Evolutionary conservation across 345 rosid genomes (phyloP), one percentile per base, ranked within the genome.

Genomic region (Brassica incana): DNA sequence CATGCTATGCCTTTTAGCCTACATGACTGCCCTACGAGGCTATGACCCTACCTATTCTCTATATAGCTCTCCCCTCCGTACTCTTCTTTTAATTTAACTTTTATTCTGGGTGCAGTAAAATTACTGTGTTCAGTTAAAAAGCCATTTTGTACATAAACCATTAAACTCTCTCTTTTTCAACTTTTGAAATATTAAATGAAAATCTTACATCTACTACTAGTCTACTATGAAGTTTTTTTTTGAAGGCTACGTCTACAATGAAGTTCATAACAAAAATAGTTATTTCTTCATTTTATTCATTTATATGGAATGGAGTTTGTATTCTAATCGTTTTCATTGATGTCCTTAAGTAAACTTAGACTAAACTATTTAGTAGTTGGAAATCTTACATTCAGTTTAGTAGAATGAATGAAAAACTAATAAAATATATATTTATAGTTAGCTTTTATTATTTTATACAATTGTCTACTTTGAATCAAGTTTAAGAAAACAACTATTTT

Each of bases 1-100:
- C 83, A 74, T 80, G 83, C 83, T 80, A 69, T 74, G 38, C 71
- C 75, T 79, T 74, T 68, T 69, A 62, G 60, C 65, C 82, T 79
- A 74, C 64, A 73, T 30, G 15, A 65, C 82, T 79, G 38, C 65
- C 56, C 81, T 23, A 23, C 25, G 25, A 23, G 25, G 25, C 25
- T 43, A 66, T 59, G 73, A 30, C 82, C 67, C 82, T 80, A 80
- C 75, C 78, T 74, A 61, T 30, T 32, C 69, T 69, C 72, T 78
- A 73, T 73, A 61, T 74, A 79, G 68, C 78, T 79, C 82, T 73
- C 70, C 78, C 45, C 78, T 79, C 82, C 74, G 78, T 67, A 79
- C 82, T 79, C 66, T 79, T 79, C 43, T 40, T 79, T 69, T 74
- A 33, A 54, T 72, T 79, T 78, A 73, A 73, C 82, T 69, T 80